Conservation (phyloP, 2,329 filamentous ascomycete species). For the Diaporthe aspalathi region DNA sequence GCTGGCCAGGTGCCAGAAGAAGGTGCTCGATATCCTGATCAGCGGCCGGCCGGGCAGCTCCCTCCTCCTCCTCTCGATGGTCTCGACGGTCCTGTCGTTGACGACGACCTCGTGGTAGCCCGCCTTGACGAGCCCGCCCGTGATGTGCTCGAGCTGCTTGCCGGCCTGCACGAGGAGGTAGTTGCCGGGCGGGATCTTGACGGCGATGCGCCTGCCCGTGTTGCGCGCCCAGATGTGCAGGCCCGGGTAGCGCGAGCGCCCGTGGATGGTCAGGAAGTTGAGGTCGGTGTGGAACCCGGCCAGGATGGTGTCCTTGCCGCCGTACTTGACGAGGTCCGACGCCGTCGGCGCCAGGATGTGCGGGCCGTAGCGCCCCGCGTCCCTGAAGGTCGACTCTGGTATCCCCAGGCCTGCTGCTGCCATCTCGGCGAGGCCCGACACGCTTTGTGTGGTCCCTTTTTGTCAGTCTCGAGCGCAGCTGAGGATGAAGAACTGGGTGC, state of each 20-base stretch:
- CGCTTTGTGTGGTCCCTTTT: conserved; percentile 53
- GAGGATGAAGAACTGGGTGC: no score
- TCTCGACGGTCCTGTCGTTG: conserved; percentile 62
- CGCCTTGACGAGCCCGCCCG: conserved; percentile 70
- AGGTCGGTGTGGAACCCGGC: conserved; percentile 74
- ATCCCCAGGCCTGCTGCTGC: conserved; percentile 67
- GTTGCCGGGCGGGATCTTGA: conserved; percentile 68
- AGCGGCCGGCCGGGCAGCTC: conserved; percentile 62
- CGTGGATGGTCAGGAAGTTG: conserved; percentile 74
- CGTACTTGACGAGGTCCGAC: conserved; percentile 67
- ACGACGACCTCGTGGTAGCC: conserved; percentile 73
- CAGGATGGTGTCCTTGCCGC: conserved; percentile 66
- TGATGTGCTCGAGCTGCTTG: conserved; percentile 72
- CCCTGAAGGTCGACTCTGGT: conserved; percentile 62
- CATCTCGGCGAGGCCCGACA: conserved; percentile 69
- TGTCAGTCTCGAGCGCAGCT: no score
- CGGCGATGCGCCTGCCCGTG: conserved; percentile 68
- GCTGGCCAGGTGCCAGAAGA: conserved; percentile 71
- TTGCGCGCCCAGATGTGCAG: conserved; percentile 74
- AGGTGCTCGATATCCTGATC: conserved; percentile 68
- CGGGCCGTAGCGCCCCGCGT: conserved; percentile 68
- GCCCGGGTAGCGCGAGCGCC: conserved; percentile 70
- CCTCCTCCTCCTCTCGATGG: conserved; percentile 55
- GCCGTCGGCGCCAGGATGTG: conserved; percentile 71
- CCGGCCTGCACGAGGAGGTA: conserved; percentile 71